phyloP scores from a whole-genome alignment of 345 rosid genomes.

The Sisymbrium altissimum region DNA sequence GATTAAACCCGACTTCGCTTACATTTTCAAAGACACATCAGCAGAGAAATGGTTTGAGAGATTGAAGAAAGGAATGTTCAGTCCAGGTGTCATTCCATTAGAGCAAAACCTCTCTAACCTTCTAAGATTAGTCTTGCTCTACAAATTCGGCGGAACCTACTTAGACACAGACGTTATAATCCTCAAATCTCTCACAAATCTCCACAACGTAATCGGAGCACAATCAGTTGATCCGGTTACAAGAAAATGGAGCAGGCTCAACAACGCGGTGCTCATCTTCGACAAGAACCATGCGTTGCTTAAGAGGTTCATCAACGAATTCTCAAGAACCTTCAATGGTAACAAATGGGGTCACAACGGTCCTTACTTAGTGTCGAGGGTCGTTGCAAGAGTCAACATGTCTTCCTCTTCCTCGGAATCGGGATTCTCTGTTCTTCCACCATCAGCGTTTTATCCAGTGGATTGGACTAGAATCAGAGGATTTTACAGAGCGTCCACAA shows the following conservation, averaged over 20 bases:
- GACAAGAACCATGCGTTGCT: constrained; percentile 78
- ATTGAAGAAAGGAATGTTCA: constrained; percentile 49
- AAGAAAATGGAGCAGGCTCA: constrained; percentile 77
- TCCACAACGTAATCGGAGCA: constrained; percentile 75
- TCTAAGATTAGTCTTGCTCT: constrained; percentile 65
- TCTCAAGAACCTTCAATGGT: constrained; percentile 75
- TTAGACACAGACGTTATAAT: constrained; percentile 75
- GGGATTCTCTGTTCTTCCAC: constrained; percentile 67
- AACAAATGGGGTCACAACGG: constrained; percentile 99
- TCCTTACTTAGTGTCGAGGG: constrained; percentile 86
- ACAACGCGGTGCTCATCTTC: constrained; percentile 78
- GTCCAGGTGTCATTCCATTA: constrained; percentile 75
- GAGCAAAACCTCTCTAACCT: constrained; percentile 93
- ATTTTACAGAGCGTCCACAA: constrained; percentile 47
- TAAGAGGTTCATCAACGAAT: constrained; percentile 71
- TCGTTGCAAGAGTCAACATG: constrained; percentile 44
- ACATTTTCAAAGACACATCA: constrained; percentile 53
- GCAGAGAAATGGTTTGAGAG: constrained; percentile 67
- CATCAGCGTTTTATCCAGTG: constrained; percentile 82
- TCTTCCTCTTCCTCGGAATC: constrained; percentile 29
- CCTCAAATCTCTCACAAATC: constrained; percentile 41
- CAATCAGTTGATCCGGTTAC: constrained; percentile 56
- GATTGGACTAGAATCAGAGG: constrained; percentile 65
- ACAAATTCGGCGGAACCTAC: constrained; percentile 80
- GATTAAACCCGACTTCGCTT: constrained; percentile 60